Percentiles rank a stretch among this genome's conserved stretches.
These are phyloP conservation scores for Oemleria cerasiformis DNA, from an alignment of 306 rosid species.

Conservation along the genomic window DNA sequence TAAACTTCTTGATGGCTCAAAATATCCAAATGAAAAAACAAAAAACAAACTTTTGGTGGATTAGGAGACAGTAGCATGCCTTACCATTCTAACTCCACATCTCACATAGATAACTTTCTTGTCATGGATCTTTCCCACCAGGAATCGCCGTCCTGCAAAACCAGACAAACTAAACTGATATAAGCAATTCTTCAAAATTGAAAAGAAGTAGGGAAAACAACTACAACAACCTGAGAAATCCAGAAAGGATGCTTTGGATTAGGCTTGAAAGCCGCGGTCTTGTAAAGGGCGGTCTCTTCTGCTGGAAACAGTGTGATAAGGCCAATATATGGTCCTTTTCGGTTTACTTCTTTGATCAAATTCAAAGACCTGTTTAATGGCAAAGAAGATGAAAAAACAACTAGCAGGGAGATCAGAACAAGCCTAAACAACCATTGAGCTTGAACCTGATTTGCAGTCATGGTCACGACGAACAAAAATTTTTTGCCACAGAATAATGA, in stretches of 20 bases:
- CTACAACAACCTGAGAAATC: slow-evolving; percentile 36
- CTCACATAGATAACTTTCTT: slow-evolving; percentile 43
- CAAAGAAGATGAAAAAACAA: slow-evolving; percentile 15
- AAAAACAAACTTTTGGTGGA: background rate
- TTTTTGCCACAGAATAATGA: background rate
- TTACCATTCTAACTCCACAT: slow-evolving; percentile 46
- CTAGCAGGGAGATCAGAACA: background rate
- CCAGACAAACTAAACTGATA: background rate
- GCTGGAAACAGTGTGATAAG: slow-evolving; percentile 37
- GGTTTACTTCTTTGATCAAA: slow-evolving; percentile 26
- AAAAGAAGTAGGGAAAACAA: background rate
- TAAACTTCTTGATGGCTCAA: background rate
- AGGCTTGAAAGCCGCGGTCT: slow-evolving; percentile 32
- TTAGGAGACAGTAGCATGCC: background rate
- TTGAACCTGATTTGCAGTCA: slow-evolving; percentile 4
- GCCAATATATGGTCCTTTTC: slow-evolving; percentile 38
- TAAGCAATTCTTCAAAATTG: background rate
- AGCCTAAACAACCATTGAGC: slow-evolving; percentile 4
- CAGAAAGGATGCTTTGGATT: slow-evolving; percentile 32
- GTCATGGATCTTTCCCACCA: slow-evolving; percentile 34
- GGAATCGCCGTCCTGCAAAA: slow-evolving; percentile 42
- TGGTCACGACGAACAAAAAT: background rate
- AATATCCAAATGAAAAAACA: background rate
- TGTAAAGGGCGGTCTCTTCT: slow-evolving; percentile 38
- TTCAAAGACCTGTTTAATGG: slow-evolving; percentile 7